Evolutionary conservation across 2,329 filamentous ascomycete species (phyloP).

Genomic region (Tolypocladium inflatum): DNA sequence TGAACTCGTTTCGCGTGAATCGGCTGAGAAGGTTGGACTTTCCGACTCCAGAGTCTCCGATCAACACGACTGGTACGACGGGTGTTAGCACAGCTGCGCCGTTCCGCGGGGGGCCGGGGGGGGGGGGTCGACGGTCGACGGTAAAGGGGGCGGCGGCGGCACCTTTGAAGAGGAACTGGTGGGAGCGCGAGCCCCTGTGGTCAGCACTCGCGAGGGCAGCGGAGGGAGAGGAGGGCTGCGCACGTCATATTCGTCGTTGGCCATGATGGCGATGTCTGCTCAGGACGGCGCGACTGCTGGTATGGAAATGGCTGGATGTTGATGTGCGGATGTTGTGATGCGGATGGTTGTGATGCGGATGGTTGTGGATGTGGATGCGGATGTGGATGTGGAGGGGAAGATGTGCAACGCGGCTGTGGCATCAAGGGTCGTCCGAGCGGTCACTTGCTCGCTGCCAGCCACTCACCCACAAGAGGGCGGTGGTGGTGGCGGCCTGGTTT

Average conservation of each 20-base stretch:
- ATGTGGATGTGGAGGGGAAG: conserved; percentile 10
- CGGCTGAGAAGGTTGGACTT: conserved; percentile 99
- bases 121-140: conserved; percentile 6
- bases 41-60: conserved; percentile 98
- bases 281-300: not conserved
- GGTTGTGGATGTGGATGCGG: conserved; percentile 2
- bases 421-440: conserved; percentile 1
- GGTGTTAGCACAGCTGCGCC: conserved; percentile 19
- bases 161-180: conserved; percentile 99
- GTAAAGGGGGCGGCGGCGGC: conserved; percentile 22
- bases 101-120: too few relatives aligned
- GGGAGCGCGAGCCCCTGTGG: conserved; percentile 14
- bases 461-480: not conserved
- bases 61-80: conserved; percentile 70
- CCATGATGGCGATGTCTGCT: conserved; percentile 55
- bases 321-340: conserved; percentile 1
- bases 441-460: not conserved
- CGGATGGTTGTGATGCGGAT: conserved; percentile 1
- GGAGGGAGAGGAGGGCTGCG: conserved; percentile 28
- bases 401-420: conserved; percentile 6
- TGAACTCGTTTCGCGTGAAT: conserved; percentile 99
- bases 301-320: not conserved
- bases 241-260: conserved; percentile 99
- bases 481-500: not conserved
- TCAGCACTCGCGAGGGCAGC: conserved; percentile 18